phyloP scores from a whole-genome alignment of 2,329 filamentous ascomycete genomes.

The Pseudogymnoascus sp. region DNA sequence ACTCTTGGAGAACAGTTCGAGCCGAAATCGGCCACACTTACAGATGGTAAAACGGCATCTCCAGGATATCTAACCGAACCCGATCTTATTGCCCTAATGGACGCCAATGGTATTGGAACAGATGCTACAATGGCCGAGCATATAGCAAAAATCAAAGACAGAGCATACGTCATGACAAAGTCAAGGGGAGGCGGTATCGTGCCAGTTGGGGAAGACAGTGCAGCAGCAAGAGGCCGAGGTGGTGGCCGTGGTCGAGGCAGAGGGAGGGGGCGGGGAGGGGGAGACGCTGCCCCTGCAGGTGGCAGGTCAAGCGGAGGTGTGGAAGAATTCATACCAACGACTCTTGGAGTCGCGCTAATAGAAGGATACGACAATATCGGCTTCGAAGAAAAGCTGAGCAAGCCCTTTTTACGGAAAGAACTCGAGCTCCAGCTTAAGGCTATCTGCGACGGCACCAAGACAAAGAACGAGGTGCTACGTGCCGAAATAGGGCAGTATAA shows the following conservation, averaged over 20 bases:
- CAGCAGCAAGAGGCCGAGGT: constrained; percentile 25
- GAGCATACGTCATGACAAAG: constrained; percentile 72
- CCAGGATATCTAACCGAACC: constrained; percentile 89
- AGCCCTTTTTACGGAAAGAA: constrained; percentile 93
- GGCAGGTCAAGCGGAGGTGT: constrained; percentile 42
- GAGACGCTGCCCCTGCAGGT: constrained; percentile 32
- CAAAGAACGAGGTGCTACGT: constrained; percentile 63
- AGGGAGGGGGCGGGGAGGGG: constrained; percentile 31
- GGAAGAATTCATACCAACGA: constrained; percentile 86
- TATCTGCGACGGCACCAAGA: constrained; percentile 81
- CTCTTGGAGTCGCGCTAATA: constrained; percentile 82
- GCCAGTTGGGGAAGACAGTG: constrained; percentile 32
- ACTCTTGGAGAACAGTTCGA: constrained; percentile 72
- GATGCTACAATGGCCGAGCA: constrained; percentile 99
- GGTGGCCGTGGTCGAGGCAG: constrained; percentile 27
- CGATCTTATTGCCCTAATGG: constrained; percentile 92
- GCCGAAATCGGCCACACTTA: constrained; percentile 80
- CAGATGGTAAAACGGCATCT: constrained; percentile 78
- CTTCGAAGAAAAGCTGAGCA: constrained; percentile 84
- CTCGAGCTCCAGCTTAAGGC: constrained; percentile 97
- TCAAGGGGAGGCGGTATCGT: constrained; percentile 34
- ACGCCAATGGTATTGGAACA: constrained; percentile 95
- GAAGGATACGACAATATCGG: constrained; percentile 93
- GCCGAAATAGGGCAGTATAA: constrained; percentile 83
- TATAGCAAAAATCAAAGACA: constrained; percentile 87